Base-by-base conservation (phyloP, 164 flowering plant genomes). In the Santalum album region DNA sequence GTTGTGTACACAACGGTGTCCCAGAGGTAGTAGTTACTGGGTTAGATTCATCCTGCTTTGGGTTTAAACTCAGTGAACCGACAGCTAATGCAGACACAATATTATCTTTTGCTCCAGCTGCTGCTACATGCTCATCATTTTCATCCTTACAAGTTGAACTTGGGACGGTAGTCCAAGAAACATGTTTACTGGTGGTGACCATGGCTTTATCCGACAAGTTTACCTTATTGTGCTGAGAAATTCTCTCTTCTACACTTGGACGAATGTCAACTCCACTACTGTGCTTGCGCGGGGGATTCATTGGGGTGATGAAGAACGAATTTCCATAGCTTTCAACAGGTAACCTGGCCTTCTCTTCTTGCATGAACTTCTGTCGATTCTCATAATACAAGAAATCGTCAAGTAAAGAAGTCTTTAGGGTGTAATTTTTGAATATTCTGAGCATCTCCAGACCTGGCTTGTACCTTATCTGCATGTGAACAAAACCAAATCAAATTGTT, bases 351-450 rank as follows among this genome's bases (percentile, higher is more conserved):
- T 77, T 82, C 60, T 78, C 83, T 56, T 80, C 90, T 53, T 63
- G 82, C 78, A 83, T 65, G 43, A 73, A 38, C 65, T 66, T 79
- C 70, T 83, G 81, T 16, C 90, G 78, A 11, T 65, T 73, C 67
- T 86, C 95, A 58, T 86, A 84, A 53, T 72, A 86, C 60, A 63
- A 62, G 35, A 86, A 82, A 57, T 87, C 96, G 68, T 87, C 91
- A 16, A 87, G 75, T 46, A 87, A 42, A 32, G 86, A 82, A 21
- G 87, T 81, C 66, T 69, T 78, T 22, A 36, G 17, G 19, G 60
- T 11, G 52, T 75, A 65, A 36, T 71, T 71, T 66, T 83, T 84
- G 61, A 82, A 84, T 26, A 87, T 79, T 49, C 68, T 81, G 61
- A 87, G 68, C 86, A 85, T 80, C 70, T 81, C 90, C 51, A 75